Conservation (phyloP, 2,329 filamentous ascomycete species). For the Paraphoma sp. region DNA sequence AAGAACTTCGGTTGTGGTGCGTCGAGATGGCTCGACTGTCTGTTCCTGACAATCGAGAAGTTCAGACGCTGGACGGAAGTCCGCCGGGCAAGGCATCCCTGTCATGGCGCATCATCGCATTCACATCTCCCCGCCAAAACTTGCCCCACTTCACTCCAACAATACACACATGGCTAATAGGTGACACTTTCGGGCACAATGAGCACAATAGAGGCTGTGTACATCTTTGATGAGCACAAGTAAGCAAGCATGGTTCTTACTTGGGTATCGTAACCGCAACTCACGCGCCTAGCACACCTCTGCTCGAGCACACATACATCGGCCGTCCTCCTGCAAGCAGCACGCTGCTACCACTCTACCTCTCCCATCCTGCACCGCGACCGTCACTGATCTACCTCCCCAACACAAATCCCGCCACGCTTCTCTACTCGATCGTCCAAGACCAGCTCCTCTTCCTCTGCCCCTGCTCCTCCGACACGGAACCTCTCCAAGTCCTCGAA, state of each 20-base stretch:
- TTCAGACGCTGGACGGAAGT: background rate
- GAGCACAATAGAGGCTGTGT: constrained; percentile 89
- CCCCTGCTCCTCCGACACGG: constrained; percentile 83
- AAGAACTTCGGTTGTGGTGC: no score
- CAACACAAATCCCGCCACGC: constrained; percentile 80
- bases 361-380: constrained; percentile 79
- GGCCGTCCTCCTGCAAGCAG: constrained; percentile 78
- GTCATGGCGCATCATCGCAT: constrained; percentile 15
- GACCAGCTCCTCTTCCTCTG: constrained; percentile 86
- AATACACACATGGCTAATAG: constrained; percentile 23
- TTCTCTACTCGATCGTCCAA: constrained; percentile 87
- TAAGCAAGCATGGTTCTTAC: constrained; percentile 55
- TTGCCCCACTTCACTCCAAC: constrained; percentile 20
- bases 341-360: constrained; percentile 83
- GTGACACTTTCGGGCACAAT: constrained; percentile 40
- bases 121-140: constrained; percentile 31
- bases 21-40: background rate
- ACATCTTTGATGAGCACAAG: constrained; percentile 97
- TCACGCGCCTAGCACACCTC: constrained; percentile 69
- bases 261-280: background rate
- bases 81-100: constrained; percentile 2
- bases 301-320: constrained; percentile 89
- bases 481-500: constrained; percentile 88
- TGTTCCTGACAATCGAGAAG: background rate
- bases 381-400: constrained; percentile 87